These are phyloP conservation scores for Asterella californica DNA, from an alignment of 225 moss, liverwort and hornwort genomes.

Conservation along the genomic window DNA sequence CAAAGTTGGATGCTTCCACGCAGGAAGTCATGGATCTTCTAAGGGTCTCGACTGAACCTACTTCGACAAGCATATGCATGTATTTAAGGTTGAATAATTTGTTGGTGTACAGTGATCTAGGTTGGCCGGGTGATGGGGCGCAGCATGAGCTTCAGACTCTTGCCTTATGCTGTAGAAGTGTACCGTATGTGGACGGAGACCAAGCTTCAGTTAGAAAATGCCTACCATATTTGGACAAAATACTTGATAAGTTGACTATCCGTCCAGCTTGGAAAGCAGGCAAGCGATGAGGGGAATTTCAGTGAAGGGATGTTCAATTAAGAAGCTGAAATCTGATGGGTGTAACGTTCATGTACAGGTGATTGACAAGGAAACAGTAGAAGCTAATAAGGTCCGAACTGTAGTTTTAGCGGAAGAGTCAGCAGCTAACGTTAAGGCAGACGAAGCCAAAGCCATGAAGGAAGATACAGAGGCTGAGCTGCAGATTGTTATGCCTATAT, in stretches of 20 bases:
- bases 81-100: not conserved
- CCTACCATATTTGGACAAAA: not conserved
- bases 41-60: conserved; percentile 35
- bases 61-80: not conserved
- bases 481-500: conserved; percentile 82
- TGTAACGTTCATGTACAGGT: conserved; percentile 40
- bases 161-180: not conserved
- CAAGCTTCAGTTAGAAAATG: not conserved
- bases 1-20: conserved; percentile 62
- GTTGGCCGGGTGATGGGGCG: not conserved
- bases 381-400: conserved; percentile 82
- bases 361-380: conserved; percentile 65
- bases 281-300: not conserved
- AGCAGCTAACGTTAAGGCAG: conserved; percentile 77
- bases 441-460: conserved; percentile 62
- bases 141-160: not conserved
- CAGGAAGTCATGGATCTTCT: conserved; percentile 88
- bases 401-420: conserved; percentile 70
- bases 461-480: conserved; percentile 72
- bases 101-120: not conserved
- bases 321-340: not conserved
- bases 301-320: not conserved
- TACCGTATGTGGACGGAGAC: not conserved
- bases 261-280: not conserved
- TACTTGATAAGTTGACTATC: not conserved